Base-by-base conservation (phyloP, 306 rosid genomes). In the Heteromeles arbutifolia region DNA sequence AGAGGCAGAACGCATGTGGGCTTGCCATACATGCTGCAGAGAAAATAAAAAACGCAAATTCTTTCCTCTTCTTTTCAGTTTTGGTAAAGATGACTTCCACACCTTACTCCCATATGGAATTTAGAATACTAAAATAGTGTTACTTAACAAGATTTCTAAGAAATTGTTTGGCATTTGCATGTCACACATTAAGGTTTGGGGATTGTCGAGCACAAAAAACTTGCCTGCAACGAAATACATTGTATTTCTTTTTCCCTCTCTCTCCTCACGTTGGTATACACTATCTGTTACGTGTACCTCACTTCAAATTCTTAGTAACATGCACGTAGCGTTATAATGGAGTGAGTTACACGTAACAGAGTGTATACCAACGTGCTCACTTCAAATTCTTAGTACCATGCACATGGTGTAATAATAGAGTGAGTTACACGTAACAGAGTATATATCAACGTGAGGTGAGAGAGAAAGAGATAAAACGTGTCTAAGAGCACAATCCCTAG, bases 1-100 rank as follows among this genome's bases (percentile, higher is more conserved):
- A 86, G 34, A 86, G 86, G 90, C 97, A 31, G 32, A 31, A 31
- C 32, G 32, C 32, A 4, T 31, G 32, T 4, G 32, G 32, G 32
- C 32, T 4, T 31, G 76, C 26, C 65, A 31, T 54, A 76, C 31
- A 19, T 44, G 26, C 73, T 45, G 22, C 19, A 65, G 52, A 80
- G 71, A 53, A 67, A 68, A 22, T 2, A 44, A 44, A 4, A 21
- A 3, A 7, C n/a, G n/a, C n/a, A n/a, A n/a, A n/a, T 75, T 85
- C 65, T 64, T 32, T 74, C 24, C 21, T 39, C 26, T 79, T 59
- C 74, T 72, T 43, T 29, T 54, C 44, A 22, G 32, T 50, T 39
- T 76, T 81, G 37, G 73, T 28, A 21, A 53, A 81, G 71, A 77
- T 64, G 39, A 32, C 6, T 4, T 5, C 18, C 63, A 57, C 29